Conservation (phyloP, 2,329 filamentous ascomycete genomes). For the Penicillium vulpinum region DNA sequence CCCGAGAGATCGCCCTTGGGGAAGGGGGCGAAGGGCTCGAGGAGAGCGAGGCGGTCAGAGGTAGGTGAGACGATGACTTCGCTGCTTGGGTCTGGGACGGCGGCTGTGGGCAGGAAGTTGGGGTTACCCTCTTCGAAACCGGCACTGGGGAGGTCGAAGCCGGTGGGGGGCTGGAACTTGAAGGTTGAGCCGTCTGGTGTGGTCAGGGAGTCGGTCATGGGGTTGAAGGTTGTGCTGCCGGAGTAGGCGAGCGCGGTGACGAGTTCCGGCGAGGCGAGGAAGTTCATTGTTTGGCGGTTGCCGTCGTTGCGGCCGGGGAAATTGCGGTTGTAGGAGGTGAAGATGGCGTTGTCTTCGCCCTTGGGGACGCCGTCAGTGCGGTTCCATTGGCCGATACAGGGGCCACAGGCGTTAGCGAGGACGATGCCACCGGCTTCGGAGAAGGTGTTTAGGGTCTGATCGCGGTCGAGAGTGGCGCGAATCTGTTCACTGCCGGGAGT, state of each 20-base stretch:
- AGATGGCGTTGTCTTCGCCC: conserved; percentile 87
- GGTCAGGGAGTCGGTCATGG: conserved; percentile 78
- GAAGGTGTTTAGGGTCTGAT: conserved; percentile 83
- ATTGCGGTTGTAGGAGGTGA: conserved; percentile 98
- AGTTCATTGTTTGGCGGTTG: conserved; percentile 97
- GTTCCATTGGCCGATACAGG: conserved; percentile 86
- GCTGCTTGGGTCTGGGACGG: conserved; percentile 68
- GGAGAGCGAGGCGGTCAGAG: conserved; percentile 85
- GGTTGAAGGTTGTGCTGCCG: conserved; percentile 92
- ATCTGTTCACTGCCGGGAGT: conserved; percentile 97
- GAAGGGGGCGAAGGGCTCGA: conserved; percentile 88
- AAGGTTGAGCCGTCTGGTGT: conserved; percentile 80
- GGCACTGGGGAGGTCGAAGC: conserved; percentile 61
- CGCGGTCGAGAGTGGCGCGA: conserved; percentile 85
- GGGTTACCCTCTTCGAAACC: conserved; percentile 82
- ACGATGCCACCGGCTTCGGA: conserved; percentile 82
- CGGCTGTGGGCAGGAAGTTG: conserved; percentile 70
- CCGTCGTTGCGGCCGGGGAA: conserved; percentile 97
- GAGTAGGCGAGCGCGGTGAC: conserved; percentile 96
- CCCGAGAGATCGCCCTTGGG: conserved; percentile 71
- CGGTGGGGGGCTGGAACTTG: conserved; percentile 74
- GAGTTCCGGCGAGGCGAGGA: conserved; percentile 92
- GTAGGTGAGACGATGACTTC: conserved; percentile 77
- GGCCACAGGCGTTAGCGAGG: conserved; percentile 91
- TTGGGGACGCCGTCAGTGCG: conserved; percentile 82